Evolutionary conservation across 179 eudicot genomes (phyloP), one percentile per base, ranked within the genome.

Genomic region (Silene noctiflora): DNA sequence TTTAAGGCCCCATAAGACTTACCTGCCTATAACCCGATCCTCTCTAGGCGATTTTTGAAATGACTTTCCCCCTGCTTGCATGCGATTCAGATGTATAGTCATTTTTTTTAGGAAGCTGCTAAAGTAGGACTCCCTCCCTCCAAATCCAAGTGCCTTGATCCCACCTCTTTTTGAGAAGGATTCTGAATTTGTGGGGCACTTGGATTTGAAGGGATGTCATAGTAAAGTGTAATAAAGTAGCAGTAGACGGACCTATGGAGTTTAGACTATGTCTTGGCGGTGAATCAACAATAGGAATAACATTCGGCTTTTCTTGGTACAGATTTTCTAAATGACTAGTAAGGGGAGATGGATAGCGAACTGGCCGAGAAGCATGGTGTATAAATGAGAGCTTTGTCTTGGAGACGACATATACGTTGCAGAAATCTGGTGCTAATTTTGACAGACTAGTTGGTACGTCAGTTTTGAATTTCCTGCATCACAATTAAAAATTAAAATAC

Each of bases 361-460:
- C 83, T 59, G 86, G 63, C 51, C 81, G 76, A 51, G 80, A 12
- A 55, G 83, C 84, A 68, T 68, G 81, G 56, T 72, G 80, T 67
- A 79, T 76, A 0, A 69, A 63, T 70, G 87, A 76, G 66, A 91
- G 81, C 88, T 89, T 92, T 35, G 92, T 87, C 84, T 93, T 92
- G 73, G 90, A 85, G 81, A 95, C 84, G 74, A 89, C 87, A 78
- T 88, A 95, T 19, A 91, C 85, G 0, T 87, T 86, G 85, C 99
- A 92, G 79, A 95, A 95, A 85, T 92, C 96, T 39, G 99, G 99
- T 31, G 85, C 89, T 33, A 81, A 84, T 87, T 83, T 91, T 39
- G 83, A 51, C 53, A 91, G 88, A 55, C 22, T 67, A 17, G 58
- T 83, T 76, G 83, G 79, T 74, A 75, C 24, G 60, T 79, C 86